Base-by-base conservation (phyloP, 306 rosid species). In the Dryas octopetala region DNA sequence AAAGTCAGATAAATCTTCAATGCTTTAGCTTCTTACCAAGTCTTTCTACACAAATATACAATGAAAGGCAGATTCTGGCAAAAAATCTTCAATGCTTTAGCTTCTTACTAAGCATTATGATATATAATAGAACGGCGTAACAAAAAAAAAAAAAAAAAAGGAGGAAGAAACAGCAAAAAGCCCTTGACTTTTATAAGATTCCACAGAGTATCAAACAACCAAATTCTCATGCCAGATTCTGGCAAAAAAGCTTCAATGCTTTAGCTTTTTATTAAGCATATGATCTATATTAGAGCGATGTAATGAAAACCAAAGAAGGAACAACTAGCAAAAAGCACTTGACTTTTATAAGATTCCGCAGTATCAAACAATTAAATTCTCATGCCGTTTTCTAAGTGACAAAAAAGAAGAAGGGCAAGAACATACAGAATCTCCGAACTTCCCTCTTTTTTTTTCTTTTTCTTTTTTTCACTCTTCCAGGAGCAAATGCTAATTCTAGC, bases 291-390 rank as follows among this genome's bases (percentile, higher is more conserved):
- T 7, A 77, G 45, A 68, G 46, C 26, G 38, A 49, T 38, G 17
- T 6, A 58, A 50, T 9, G 9, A 28, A 7, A 67, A 17, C 17
- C 68, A 0, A 26, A 49, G 43, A 15, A 76, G 70, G 59, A 73
- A 43, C 62, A 74, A 58, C 14, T n/a, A 15, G 17, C 45, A 44
- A 45, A 52, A 74, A 74, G n/a, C 3, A 32, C 60, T 32, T 7
- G 4, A 67, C 71, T 62, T 66, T 81, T 66, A 1, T 49, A 45
- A 64, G 76, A 82, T 71, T 66, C 66, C 73, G 9, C 49, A 57
- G 46, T 44, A 71, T 65, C 59, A 75, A 52, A 48, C 53, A 38
- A 62, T 55, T n/a, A 68, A 59, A 74, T 19, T 58, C 48, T 12
- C 50, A 44, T 17, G 9, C 53, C 51, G 19, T 5, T 32, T 46